These are phyloP conservation scores for Heliocybe sulcata DNA, from an alignment of 1,284 basidiomycete species.

Conservation along the genomic window DNA sequence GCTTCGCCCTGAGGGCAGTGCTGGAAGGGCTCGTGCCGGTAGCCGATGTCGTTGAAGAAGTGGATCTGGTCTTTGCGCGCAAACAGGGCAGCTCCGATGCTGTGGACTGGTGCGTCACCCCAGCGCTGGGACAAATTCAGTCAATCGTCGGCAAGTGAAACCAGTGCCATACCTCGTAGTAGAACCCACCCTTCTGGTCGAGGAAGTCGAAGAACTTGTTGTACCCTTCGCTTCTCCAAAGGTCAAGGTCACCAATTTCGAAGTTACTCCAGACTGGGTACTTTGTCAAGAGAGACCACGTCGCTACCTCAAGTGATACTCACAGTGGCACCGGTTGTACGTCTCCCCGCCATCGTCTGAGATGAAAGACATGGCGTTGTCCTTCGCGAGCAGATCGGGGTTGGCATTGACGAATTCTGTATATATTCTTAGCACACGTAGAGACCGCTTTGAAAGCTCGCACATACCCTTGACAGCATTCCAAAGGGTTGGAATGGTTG, in stretches of 20 bases:
- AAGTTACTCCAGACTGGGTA: constrained; percentile 60
- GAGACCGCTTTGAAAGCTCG: neutral
- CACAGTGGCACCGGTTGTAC: constrained; percentile 69
- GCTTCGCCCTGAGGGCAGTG: constrained; percentile 41
- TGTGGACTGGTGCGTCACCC: constrained; percentile 74
- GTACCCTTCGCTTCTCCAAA: constrained; percentile 65
- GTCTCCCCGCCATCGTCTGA: constrained; percentile 54
- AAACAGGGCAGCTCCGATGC: constrained; percentile 60
- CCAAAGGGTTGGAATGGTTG: constrained; percentile 67
- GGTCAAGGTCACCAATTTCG: constrained; percentile 62
- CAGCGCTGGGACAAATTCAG: constrained; percentile 30
- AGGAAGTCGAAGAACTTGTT: constrained; percentile 63
- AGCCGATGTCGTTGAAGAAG: constrained; percentile 50
- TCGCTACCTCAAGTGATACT: constrained; percentile 15
- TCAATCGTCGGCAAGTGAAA: neutral
- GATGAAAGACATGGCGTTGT: constrained; percentile 61
- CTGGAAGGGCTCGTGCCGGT: constrained; percentile 44
- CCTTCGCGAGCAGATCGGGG: constrained; percentile 46
- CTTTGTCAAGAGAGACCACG: neutral
- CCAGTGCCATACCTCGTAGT: constrained; percentile 45
- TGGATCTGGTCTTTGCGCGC: constrained; percentile 55
- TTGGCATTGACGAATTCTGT: constrained; percentile 55
- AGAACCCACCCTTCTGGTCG: constrained; percentile 64
- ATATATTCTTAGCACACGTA: neutral
- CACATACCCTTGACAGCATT: constrained; percentile 40